Percentiles rank a stretch among this genome's conserved stretches.
Conservation (phyloP, 2,329 filamentous ascomycete genomes). For the Didymella keratinophila region DNA sequence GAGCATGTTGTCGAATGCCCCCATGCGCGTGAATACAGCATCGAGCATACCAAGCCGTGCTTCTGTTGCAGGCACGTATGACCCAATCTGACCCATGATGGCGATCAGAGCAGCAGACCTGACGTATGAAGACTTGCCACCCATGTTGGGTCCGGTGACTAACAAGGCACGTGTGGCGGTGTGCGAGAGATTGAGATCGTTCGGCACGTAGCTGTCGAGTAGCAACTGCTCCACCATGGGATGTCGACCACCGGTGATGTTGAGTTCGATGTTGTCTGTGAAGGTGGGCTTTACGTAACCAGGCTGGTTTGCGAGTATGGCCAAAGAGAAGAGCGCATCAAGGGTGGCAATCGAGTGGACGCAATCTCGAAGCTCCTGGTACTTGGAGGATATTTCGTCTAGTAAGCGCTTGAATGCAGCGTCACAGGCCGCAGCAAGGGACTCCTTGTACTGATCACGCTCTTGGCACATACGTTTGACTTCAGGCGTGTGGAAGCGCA, state of each 20-base stretch:
- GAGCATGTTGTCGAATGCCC: constrained; percentile 94
- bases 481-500: constrained; percentile 92
- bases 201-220: constrained; percentile 87
- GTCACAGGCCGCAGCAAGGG: constrained; percentile 90
- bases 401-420: constrained; percentile 78
- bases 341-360: constrained; percentile 85
- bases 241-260: constrained; percentile 79
- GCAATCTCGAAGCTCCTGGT: constrained; percentile 87
- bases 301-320: constrained; percentile 82
- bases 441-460: constrained; percentile 93
- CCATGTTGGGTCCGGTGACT: constrained; percentile 98
- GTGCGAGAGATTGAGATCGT: constrained; percentile 75
- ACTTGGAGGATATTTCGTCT: constrained; percentile 77
- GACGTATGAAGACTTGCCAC: constrained; percentile 97
- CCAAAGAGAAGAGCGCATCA: constrained; percentile 88
- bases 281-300: constrained; percentile 84
- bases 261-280: constrained; percentile 70
- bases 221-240: constrained; percentile 95
- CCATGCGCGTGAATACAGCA: constrained; percentile 94
- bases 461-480: constrained; percentile 83
- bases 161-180: constrained; percentile 72
- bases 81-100: constrained; percentile 94
- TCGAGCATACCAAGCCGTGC: constrained; percentile 83
- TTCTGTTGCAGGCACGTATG: constrained; percentile 83
- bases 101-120: constrained; percentile 89